Evolutionary conservation across 768 basidiomycete genomes (phyloP).

Genomic region (Hygrophorus russula): DNA sequence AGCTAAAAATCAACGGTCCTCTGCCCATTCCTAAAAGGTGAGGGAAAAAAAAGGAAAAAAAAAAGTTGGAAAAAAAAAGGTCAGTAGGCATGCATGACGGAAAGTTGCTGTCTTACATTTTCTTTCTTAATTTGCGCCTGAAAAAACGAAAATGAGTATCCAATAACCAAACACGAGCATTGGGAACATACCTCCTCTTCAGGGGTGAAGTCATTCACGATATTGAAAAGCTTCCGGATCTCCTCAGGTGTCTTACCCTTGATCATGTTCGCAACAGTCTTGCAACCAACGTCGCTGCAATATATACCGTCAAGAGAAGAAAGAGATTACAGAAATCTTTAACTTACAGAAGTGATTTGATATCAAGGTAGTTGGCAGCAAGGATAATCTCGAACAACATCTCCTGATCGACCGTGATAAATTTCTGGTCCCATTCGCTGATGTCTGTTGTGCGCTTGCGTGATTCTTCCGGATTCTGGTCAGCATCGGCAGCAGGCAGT

Average conservation of each 20-base stretch:
- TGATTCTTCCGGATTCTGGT: slow-evolving; percentile 81
- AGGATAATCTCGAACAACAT: slow-evolving; percentile 99
- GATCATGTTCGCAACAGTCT: slow-evolving; percentile 99
- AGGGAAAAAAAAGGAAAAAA: too few species aligned
- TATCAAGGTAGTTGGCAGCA: slow-evolving; percentile 98
- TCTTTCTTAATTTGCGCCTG: slow-evolving; percentile 99
- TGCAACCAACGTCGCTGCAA: slow-evolving; percentile 88
- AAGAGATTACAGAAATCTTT: slow-evolving; percentile 1
- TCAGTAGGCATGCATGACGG: slow-evolving; percentile 9
- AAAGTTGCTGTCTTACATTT: slow-evolving; percentile 53
- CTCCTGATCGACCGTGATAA: slow-evolving; percentile 97
- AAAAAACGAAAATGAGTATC: slow-evolving; percentile 6
- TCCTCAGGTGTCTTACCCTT: slow-evolving; percentile 99
- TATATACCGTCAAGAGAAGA: slow-evolving; percentile 2
- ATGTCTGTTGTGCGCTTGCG: slow-evolving; percentile 98
- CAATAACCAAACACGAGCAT: slow-evolving; percentile 8
- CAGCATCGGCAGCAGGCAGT: slow-evolving; percentile 75
- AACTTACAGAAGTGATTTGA: slow-evolving; percentile 91
- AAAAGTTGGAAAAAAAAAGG: slow-evolving; percentile 10
- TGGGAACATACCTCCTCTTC: slow-evolving; percentile 78
- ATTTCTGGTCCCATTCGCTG: slow-evolving; percentile 98
- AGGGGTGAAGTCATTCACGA: slow-evolving; percentile 96
- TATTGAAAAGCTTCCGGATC: slow-evolving; percentile 97
- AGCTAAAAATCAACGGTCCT: slow-evolving; percentile 58
- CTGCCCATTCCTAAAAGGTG: slow-evolving; percentile 89